Evolutionary conservation across 208 protist genomes (phyloP).

Genomic region (Leishmania braziliensis): DNA sequence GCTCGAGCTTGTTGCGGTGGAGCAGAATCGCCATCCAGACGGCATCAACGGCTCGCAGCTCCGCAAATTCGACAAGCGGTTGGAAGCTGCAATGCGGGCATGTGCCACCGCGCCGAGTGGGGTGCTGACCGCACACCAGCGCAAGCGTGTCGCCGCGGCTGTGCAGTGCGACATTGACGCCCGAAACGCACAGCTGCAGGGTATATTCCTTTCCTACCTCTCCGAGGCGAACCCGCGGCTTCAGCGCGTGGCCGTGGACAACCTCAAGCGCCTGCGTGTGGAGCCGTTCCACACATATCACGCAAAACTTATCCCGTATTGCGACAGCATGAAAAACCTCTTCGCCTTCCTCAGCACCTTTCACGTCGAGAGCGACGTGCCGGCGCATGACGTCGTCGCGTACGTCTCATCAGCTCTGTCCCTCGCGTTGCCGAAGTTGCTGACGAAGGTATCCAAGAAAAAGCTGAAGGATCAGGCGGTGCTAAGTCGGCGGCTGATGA

Average conservation of each 20-base stretch:
- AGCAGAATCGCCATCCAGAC: conserved; percentile 66
- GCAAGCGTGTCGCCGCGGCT: conserved; percentile 20
- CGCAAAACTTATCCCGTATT: conserved; percentile 73
- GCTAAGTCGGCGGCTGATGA: conserved; percentile 76
- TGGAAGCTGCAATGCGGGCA: conserved; percentile 74
- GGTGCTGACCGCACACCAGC: conserved; percentile 33
- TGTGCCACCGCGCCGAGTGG: conserved; percentile 52
- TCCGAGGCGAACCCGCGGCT: conserved; percentile 66
- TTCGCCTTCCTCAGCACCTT: conserved; percentile 86
- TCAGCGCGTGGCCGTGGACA: conserved; percentile 77
- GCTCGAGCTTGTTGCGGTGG: conserved; percentile 66
- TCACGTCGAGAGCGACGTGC: conserved; percentile 72
- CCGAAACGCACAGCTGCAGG: conserved; percentile 47
- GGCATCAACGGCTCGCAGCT: conserved; percentile 46
- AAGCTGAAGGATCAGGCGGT: conserved; percentile 80
- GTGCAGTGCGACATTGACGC: conserved; percentile 21
- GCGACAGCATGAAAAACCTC: conserved; percentile 73
- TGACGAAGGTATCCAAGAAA: conserved; percentile 67
- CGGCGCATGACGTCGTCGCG: conserved; percentile 47
- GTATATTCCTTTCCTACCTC: conserved; percentile 53
- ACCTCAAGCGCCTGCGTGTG: conserved; percentile 77
- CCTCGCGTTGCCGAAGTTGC: conserved; percentile 82
- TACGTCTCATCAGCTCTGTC: conserved; percentile 76
- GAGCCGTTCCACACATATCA: conserved; percentile 67
- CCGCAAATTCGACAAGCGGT: conserved; percentile 68